Evolutionary conservation across 768 basidiomycete species (phyloP).

Genomic region (Boletales sp.): DNA sequence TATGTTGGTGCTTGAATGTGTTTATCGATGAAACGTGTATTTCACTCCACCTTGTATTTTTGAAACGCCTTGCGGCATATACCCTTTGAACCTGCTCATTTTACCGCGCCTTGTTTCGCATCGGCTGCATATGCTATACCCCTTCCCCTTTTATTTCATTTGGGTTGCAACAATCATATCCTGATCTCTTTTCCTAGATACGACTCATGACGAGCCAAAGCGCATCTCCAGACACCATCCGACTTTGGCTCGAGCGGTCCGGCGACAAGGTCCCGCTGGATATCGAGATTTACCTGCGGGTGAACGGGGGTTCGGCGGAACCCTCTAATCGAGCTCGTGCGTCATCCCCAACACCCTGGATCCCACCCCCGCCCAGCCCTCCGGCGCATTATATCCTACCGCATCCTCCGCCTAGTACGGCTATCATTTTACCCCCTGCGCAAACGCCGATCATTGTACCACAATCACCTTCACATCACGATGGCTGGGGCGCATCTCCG

Average conservation of each 20-base stretch:
- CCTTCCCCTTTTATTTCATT: neutral
- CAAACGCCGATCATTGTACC: slow-evolving; percentile 46
- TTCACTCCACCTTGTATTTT: neutral
- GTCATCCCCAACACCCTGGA: slow-evolving; percentile 30
- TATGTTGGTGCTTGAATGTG: slow-evolving; percentile 15
- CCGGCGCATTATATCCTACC: slow-evolving; percentile 39
- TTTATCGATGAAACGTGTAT: slow-evolving; percentile 16
- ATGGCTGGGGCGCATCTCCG: slow-evolving; percentile 37
- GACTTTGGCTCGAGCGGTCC: slow-evolving; percentile 80
- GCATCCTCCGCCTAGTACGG: slow-evolving; percentile 22
- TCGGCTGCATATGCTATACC: neutral
- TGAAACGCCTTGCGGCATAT: slow-evolving; percentile 1
- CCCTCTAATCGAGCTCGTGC: slow-evolving; percentile 21
- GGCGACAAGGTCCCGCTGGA: slow-evolving; percentile 68
- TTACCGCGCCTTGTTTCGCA: neutral
- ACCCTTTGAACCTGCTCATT: neutral
- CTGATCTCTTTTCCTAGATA: slow-evolving; percentile 43
- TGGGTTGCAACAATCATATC: neutral
- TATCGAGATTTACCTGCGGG: slow-evolving; percentile 74
- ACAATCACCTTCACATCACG: slow-evolving; percentile 39
- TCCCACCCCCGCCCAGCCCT: slow-evolving; percentile 29
- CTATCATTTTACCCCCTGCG: slow-evolving; percentile 34
- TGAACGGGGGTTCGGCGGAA: slow-evolving; percentile 32
- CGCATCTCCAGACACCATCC: slow-evolving; percentile 72
- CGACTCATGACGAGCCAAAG: slow-evolving; percentile 68